phyloP scores from a whole-genome alignment of 768 basidiomycete genomes.

The Leccinellum luteum region DNA sequence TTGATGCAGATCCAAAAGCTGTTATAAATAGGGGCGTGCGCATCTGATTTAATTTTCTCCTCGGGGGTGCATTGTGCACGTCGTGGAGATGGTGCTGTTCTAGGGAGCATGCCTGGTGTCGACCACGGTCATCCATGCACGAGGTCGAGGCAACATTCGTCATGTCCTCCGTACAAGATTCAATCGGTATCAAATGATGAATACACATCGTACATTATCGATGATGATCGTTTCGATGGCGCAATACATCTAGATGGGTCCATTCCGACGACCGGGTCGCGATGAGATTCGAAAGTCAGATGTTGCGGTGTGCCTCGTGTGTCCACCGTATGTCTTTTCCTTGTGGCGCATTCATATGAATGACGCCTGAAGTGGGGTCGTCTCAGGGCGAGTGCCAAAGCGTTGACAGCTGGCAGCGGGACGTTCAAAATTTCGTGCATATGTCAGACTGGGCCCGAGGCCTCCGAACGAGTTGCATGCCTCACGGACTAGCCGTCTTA shows the following conservation, averaged over 20 bases:
- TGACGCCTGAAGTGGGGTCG: not conserved
- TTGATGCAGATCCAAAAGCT: not conserved
- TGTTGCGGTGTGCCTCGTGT: not conserved
- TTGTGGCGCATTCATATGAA: not conserved
- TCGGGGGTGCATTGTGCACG: not conserved
- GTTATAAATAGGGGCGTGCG: not conserved
- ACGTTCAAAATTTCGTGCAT: too few relatives aligned
- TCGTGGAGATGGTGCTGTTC: not conserved
- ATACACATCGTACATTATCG: not conserved
- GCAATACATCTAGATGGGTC: not conserved
- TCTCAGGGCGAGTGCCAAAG: not conserved
- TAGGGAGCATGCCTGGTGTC: not conserved
- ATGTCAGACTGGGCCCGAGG: too few relatives aligned
- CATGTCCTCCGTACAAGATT: not conserved
- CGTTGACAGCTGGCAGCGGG: not conserved
- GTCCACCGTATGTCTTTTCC: not conserved
- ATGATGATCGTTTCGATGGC: conserved; percentile 5
- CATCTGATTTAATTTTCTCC: not conserved
- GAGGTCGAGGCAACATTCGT: not conserved
- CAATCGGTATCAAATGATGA: not conserved
- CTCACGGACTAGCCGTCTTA: not conserved
- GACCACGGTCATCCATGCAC: not conserved
- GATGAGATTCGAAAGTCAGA: not conserved
- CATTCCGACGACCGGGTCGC: not conserved
- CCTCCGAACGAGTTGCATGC: not conserved